Conservation (phyloP, 1,284 basidiomycete genomes). For the Rhodotorula sp. region DNA sequence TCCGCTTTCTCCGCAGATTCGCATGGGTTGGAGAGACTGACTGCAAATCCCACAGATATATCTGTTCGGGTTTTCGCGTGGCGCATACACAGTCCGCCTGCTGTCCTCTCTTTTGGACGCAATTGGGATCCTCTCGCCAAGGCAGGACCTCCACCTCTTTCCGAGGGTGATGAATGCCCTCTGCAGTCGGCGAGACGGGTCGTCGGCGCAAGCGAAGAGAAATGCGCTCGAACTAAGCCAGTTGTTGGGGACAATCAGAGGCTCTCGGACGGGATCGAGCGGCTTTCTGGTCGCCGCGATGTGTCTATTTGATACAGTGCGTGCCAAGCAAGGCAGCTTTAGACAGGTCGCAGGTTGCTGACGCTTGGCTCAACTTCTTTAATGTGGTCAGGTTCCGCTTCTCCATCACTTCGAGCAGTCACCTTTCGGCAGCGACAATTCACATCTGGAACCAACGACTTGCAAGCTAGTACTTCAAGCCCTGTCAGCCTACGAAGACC, state of each 20-base stretch:
- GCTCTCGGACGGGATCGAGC: neutral
- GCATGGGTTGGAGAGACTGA: no score
- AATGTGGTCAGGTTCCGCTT: neutral
- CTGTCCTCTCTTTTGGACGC: constrained; percentile 51
- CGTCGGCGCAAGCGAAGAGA: neutral
- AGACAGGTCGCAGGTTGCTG: neutral
- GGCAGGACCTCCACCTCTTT: constrained; percentile 13
- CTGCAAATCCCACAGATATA: constrained; percentile 41
- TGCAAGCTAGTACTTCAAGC: neutral
- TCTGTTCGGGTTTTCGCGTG: constrained; percentile 52
- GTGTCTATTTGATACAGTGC: no score
- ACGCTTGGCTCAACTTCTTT: neutral
- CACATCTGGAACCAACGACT: neutral
- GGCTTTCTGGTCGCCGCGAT: no score
- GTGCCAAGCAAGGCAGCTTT: no score
- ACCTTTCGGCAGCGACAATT: neutral
- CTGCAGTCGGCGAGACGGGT: neutral
- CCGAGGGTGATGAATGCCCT: constrained; percentile 18
- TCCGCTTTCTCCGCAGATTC: neutral
- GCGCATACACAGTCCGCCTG: constrained; percentile 51
- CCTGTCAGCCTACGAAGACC: neutral
- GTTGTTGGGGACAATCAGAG: neutral
- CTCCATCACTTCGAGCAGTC: neutral
- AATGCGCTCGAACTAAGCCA: neutral
- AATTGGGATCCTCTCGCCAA: constrained; percentile 24